phyloP scores from a whole-genome alignment of 805 yeast species.

The Spathaspora girioi region DNA sequence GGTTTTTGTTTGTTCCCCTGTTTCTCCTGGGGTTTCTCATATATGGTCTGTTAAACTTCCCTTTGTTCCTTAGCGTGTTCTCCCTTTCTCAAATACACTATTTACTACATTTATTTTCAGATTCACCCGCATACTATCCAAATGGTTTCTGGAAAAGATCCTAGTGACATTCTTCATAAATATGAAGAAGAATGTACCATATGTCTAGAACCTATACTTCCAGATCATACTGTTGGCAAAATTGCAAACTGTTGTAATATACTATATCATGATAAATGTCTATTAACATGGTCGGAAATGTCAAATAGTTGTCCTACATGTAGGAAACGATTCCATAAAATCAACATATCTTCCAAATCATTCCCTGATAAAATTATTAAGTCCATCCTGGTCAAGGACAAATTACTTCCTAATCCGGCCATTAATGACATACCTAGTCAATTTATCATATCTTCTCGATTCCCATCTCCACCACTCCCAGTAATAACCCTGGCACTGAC shows the following conservation, averaged over 20 bases:
- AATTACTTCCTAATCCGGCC: constrained; percentile 30
- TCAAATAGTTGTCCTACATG: constrained; percentile 64
- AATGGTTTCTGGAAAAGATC: neutral
- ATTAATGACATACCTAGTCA: constrained; percentile 36
- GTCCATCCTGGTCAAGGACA: constrained; percentile 22
- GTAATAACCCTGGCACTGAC: no score
- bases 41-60: neutral
- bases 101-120: neutral
- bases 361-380: constrained; percentile 8
- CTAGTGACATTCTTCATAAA: neutral
- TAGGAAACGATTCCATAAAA: constrained; percentile 41
- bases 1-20: neutral
- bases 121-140: neutral
- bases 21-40: neutral
- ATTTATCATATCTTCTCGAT: constrained; percentile 20
- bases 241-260: constrained; percentile 45
- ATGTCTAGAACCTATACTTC: constrained; percentile 42
- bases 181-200: constrained; percentile 49
- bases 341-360: constrained; percentile 25
- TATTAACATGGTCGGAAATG: constrained; percentile 52
- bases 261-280: constrained; percentile 54
- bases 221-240: constrained; percentile 18
- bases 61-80: neutral
- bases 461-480: neutral
- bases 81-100: neutral